Evolutionary conservation across 2,329 filamentous ascomycete species (phyloP).

Genomic region (Cryphonectria parasitica): DNA sequence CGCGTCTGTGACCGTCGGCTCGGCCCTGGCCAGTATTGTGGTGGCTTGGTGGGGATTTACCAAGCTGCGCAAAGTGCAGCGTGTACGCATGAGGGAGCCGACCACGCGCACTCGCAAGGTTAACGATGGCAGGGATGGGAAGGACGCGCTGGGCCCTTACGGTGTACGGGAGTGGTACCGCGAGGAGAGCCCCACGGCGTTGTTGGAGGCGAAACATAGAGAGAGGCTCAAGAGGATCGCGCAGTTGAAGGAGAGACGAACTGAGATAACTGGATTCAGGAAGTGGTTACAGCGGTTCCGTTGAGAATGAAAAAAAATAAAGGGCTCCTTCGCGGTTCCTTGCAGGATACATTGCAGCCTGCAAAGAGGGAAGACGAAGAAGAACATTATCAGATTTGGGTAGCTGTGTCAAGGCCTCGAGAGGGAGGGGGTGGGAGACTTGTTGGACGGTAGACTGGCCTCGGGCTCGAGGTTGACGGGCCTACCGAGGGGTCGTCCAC

Average conservation of each 20-base stretch:
- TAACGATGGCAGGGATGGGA: slow-evolving; percentile 4
- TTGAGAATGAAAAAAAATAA: neutral
- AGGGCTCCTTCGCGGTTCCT: too few species aligned
- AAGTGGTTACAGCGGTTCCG: slow-evolving; percentile 34
- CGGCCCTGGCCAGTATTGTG: slow-evolving; percentile 71
- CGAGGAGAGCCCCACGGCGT: slow-evolving; percentile 53
- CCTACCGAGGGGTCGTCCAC: neutral
- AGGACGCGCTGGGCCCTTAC: slow-evolving; percentile 19
- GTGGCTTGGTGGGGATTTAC: slow-evolving; percentile 84
- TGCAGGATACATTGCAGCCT: neutral
- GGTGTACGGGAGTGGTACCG: slow-evolving; percentile 44
- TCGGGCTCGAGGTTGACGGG: neutral
- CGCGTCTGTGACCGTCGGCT: slow-evolving; percentile 70
- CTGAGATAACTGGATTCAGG: slow-evolving; percentile 37
- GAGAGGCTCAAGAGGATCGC: slow-evolving; percentile 59
- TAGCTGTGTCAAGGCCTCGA: neutral
- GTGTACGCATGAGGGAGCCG: slow-evolving; percentile 71
- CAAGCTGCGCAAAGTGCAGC: slow-evolving; percentile 83
- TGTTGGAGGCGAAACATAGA: slow-evolving; percentile 58
- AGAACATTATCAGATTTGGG: neutral
- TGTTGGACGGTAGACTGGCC: neutral
- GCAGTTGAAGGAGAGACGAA: slow-evolving; percentile 46
- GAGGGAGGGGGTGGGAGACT: neutral
- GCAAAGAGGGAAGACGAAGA: neutral
- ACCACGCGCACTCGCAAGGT: slow-evolving; percentile 18